Evolutionary conservation across 2,329 filamentous ascomycete species (phyloP), one percentile per base, ranked within the genome.

Genomic region (Fusarium globosum): DNA sequence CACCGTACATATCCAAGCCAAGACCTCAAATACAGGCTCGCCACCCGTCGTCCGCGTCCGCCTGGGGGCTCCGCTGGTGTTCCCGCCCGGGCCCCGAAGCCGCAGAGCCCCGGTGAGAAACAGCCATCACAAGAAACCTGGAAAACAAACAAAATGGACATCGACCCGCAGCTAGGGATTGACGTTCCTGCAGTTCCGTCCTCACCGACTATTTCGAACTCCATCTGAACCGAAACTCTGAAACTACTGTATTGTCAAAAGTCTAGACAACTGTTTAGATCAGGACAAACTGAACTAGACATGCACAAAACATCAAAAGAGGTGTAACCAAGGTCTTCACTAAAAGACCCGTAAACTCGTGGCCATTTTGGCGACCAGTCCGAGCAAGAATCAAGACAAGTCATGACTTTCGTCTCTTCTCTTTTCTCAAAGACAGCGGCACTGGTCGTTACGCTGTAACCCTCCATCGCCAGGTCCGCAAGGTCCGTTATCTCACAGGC

Each of bases 181-280:
- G 56, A 38, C 33, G 76, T 77, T 75, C 76, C 73, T 78, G 73
- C 68, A 74, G 71, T 71, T 69, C 71, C 72, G 74, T 18, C 57
- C 68, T 78, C 76, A 78, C 76, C 76, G 76, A 78, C 76, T 73
- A 69, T 69, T 69, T 30, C 67, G 36, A 21, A 20, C 45, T 43
- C 59, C 20, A 66, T 49, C 39, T 68, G 58, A 64, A 63, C 56
- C 58, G 71, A 73, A 60, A 68, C 49, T 60, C 15, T 60, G 58
- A 61, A 68, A 42, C 55, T 57, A 68, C 26, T 42, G 46, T 67
- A 71, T 33, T 38, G 57, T 68, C 26, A n/a, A 39, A 48, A 71
- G 56, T 51, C 45, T 55, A 65, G 59, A 58, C 64, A 45, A 28
- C n/a, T 65, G 28, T 10, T 36, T 65, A 43, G 49, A 48, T 65